phyloP scores from a whole-genome alignment of 805 yeast species.

The Candida verbasci region DNA sequence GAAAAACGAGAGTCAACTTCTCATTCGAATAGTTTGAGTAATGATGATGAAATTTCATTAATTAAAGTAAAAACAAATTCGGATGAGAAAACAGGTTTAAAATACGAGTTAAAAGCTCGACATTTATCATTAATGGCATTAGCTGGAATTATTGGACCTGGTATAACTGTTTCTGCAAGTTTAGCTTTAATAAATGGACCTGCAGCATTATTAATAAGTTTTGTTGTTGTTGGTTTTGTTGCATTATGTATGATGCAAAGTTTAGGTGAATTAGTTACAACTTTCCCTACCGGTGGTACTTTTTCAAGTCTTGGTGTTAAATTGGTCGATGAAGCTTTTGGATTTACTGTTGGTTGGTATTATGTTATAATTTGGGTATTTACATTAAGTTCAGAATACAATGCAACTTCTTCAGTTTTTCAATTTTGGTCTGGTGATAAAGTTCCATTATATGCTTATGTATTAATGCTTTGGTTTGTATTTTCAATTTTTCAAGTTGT shows the following conservation, averaged over 20 bases:
- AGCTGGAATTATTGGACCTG: conserved; percentile 61
- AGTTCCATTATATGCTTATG: conserved; percentile 54
- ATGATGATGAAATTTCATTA: conserved; percentile 1
- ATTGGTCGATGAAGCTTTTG: conserved; percentile 51
- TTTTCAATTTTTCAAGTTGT: conserved; percentile 44
- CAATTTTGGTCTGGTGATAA: conserved; percentile 43
- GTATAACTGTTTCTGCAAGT: conserved; percentile 52
- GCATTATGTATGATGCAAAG: conserved; percentile 53
- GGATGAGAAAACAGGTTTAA: conserved; percentile 30
- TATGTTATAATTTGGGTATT: conserved; percentile 56
- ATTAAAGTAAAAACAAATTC: conserved; percentile 2
- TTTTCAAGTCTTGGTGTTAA: conserved; percentile 50
- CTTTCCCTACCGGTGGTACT: conserved; percentile 48
- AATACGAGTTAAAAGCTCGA: conserved; percentile 46
- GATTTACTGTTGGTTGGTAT: conserved; percentile 51
- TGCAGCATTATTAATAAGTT: conserved; percentile 48
- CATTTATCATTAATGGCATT: conserved; percentile 49
- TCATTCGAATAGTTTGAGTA: background rate
- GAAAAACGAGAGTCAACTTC: background rate
- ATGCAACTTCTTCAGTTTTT: conserved; percentile 47
- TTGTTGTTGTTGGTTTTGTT: conserved; percentile 47
- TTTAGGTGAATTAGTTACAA: conserved; percentile 53
- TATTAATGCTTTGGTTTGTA: conserved; percentile 47
- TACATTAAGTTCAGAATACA: conserved; percentile 51
- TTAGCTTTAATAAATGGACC: conserved; percentile 48